Evolutionary conservation across 2,329 filamentous ascomycete genomes (phyloP).

Genomic region (Cadophora gregata): DNA sequence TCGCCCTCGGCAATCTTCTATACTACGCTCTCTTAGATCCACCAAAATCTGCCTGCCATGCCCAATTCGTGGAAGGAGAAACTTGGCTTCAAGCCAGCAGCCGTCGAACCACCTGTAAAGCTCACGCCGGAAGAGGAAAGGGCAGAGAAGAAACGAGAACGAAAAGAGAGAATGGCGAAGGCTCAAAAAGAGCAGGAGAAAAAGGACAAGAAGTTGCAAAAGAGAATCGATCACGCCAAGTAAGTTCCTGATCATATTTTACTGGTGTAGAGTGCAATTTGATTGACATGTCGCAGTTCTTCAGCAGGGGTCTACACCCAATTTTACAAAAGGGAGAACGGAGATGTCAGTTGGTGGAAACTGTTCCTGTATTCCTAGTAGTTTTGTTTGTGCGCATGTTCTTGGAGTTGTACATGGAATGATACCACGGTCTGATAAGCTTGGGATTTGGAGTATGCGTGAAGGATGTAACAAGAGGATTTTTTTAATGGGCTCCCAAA

Average conservation of each 20-base stretch:
- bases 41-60: background rate
- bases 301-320: constrained; percentile 24
- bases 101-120: background rate
- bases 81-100: constrained; percentile 12
- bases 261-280: background rate
- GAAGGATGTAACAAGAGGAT: background rate
- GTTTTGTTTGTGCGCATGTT: background rate
- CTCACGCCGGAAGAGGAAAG: constrained; percentile 24
- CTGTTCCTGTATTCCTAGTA: constrained; percentile 5
- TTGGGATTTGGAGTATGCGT: background rate
- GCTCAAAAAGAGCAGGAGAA: constrained; percentile 22
- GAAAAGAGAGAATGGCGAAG: constrained; percentile 20
- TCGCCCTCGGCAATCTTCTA: background rate
- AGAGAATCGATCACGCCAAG: constrained; percentile 23
- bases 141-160: constrained; percentile 15
- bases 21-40: background rate
- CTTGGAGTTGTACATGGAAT: background rate
- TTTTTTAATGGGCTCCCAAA: constrained; percentile 9
- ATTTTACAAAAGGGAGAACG: constrained; percentile 27
- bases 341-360: constrained; percentile 24
- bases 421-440: constrained; percentile 4
- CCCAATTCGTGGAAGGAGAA: background rate
- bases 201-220: constrained; percentile 19
- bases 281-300: constrained; percentile 8
- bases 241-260: background rate